Evolutionary conservation across 495 filamentous ascomycete species (phyloP), one percentile per base, ranked within the genome.

Genomic region (Neurospora sp.): DNA sequence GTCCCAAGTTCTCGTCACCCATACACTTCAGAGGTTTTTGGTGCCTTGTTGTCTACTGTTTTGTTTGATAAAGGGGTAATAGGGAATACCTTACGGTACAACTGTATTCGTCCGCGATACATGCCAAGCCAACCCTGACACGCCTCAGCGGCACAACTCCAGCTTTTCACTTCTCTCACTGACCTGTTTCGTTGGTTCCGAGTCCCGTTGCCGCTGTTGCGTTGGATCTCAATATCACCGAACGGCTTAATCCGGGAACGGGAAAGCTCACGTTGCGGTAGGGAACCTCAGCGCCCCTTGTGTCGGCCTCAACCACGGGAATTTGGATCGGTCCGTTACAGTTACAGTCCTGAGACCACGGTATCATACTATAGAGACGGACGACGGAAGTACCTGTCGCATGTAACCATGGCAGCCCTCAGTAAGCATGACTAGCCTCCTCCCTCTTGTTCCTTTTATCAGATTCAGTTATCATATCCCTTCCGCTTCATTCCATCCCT

Each of bases 331-430:
- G 24, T 62, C 54, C 28, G 54, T 31, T 62, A 62, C 54, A 34
- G 54, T 34, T 66, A 66, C 28, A 66, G 54, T 34, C 31, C 54
- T 34, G 54, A 62, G 54, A 62, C 54, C 15, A 34, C 54, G 54
- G 54, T 66, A 66, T 28, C 54, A 17, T 34, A 66, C 54, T 74
- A 70, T 74, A 40, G 39, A 54, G 70, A 40, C 72, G 45, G 72
- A 28, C 39, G 70, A 75, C 31, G 45, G 8, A 31, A 59, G 24
- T 62, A 62, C 54, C 54, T 15, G 15, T 34, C 54, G 54, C 54
- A 62, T 66, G 54, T 69, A 77, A 42, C 48, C 74, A 82, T 82
- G 80, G 74, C 79, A 62, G 78, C 80, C 71, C 80, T 82, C 76
- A 82, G 80, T 82, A 82, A 82, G 80, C 78, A 43, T 72, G 38